Evolutionary conservation across 1,284 basidiomycete genomes (phyloP).

Genomic region (Ceratobasidium sp.): DNA sequence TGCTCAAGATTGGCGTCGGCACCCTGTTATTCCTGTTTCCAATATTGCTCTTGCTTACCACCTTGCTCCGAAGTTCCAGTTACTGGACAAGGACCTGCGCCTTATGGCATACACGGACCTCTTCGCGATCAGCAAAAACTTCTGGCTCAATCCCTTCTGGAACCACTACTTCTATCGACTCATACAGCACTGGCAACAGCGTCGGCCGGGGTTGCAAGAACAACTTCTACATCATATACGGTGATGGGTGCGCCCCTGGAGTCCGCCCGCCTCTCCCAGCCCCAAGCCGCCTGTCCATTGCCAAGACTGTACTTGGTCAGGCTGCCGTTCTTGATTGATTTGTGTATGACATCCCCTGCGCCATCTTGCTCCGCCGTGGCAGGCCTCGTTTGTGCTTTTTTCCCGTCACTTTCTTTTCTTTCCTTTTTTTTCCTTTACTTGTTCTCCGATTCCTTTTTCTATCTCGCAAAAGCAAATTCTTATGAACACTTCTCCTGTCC

Average conservation of each 20-base stretch:
- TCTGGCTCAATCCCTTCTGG: conserved; percentile 17
- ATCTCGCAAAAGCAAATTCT: too few relatives aligned
- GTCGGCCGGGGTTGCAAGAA: not conserved
- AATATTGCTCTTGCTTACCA: conserved; percentile 12
- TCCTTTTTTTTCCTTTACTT: too few relatives aligned
- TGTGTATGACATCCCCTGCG: too few relatives aligned
- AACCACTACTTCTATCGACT: conserved; percentile 1
- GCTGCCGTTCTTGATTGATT: too few relatives aligned
- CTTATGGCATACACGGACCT: not conserved
- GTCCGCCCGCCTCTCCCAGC: too few relatives aligned
- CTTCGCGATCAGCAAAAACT: not conserved
- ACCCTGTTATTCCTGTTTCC: conserved; percentile 17
- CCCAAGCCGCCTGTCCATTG: too few relatives aligned
- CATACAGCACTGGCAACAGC: conserved; percentile 15
- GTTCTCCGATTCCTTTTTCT: too few relatives aligned
- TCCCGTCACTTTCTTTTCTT: too few relatives aligned
- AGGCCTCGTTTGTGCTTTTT: too few relatives aligned
- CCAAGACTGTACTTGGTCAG: too few relatives aligned
- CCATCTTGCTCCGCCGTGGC: too few relatives aligned
- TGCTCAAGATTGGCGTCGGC: not conserved
- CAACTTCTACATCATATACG: not conserved
- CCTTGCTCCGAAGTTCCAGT: conserved; percentile 21
- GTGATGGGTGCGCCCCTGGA: not conserved
- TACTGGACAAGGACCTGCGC: not conserved
- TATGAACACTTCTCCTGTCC: too few relatives aligned